These are phyloP conservation scores for Botrytis fragariae DNA, from an alignment of 2,329 filamentous ascomycete species.

Conservation along the genomic window DNA sequence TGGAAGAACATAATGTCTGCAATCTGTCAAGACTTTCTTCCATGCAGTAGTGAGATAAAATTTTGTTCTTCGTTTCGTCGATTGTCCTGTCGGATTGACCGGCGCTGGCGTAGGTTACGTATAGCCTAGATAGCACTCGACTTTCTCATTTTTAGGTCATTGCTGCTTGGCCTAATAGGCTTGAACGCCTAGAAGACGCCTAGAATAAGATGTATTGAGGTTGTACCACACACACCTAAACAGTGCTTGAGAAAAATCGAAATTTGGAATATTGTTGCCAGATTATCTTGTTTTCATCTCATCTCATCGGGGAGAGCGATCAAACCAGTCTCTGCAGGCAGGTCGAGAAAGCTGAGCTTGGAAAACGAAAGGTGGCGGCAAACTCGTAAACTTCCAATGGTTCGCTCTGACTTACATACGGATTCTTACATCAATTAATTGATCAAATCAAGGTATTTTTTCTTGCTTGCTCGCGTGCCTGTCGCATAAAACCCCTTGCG, in stretches of 20 bases:
- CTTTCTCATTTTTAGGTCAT: not conserved
- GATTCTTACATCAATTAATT: conserved; percentile 5
- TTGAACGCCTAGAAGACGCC: conserved; percentile 10
- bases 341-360: not conserved
- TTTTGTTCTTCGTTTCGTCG: not conserved
- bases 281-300: not conserved
- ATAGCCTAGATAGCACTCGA: not conserved
- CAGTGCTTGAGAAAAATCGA: not conserved
- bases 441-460: not conserved
- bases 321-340: not conserved
- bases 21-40: conserved; percentile 2
- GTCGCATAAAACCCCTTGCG: not conserved
- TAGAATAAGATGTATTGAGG: not conserved
- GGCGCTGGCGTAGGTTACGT: not conserved
- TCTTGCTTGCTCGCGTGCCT: not conserved
- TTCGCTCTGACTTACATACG: conserved; percentile 13
- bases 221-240: not conserved
- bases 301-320: not conserved
- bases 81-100: not conserved
- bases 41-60: conserved; percentile 9
- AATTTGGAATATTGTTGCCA: not conserved
- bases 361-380: not conserved
- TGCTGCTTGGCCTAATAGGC: not conserved
- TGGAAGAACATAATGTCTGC: not conserved
- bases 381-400: conserved; percentile 2